These are phyloP conservation scores for Rhamnella rubrinervis DNA, from an alignment of 331 rosid species.

Conservation along the genomic window DNA sequence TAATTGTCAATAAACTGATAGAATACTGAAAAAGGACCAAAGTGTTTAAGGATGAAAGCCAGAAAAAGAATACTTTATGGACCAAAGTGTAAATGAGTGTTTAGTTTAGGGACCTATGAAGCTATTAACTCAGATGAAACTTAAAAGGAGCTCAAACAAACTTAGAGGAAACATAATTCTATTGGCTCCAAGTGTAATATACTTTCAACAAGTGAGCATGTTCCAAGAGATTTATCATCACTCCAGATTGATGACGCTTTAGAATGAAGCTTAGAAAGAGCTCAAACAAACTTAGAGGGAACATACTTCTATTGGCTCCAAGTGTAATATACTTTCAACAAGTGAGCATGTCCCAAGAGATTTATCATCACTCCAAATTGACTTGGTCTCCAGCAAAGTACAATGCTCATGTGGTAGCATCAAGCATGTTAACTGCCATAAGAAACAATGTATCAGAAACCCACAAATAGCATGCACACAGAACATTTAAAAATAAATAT, in stretches of 20 bases:
- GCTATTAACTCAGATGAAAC: conserved; percentile 1
- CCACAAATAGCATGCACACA: conserved; percentile 20
- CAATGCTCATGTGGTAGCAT: conserved; percentile 64
- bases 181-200: conserved; percentile 82
- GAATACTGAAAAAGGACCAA: no score
- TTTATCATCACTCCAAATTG: conserved; percentile 68
- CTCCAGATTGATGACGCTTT: conserved; percentile 51
- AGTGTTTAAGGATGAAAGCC: no score
- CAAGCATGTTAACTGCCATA: conserved; percentile 81
- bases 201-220: conserved; percentile 68
- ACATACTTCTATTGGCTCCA: conserved; percentile 79
- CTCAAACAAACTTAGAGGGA: conserved; percentile 13
- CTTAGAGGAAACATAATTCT: conserved; percentile 48
- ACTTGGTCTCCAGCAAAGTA: conserved; percentile 61
- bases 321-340: conserved; percentile 77
- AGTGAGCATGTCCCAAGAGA: conserved; percentile 52
- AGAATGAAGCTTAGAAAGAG: conserved; percentile 9
- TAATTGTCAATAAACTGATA: no score
- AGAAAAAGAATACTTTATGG: no score
- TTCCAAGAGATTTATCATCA: conserved; percentile 48
- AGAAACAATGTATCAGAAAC: conserved; percentile 34
- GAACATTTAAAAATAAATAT: neutral
- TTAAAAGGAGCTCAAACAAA: conserved; percentile 3
- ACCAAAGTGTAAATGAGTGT: no score
- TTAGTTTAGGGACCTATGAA: no score